phyloP scores from a whole-genome alignment of 768 basidiomycete species.

The Psilocybe sp. region DNA sequence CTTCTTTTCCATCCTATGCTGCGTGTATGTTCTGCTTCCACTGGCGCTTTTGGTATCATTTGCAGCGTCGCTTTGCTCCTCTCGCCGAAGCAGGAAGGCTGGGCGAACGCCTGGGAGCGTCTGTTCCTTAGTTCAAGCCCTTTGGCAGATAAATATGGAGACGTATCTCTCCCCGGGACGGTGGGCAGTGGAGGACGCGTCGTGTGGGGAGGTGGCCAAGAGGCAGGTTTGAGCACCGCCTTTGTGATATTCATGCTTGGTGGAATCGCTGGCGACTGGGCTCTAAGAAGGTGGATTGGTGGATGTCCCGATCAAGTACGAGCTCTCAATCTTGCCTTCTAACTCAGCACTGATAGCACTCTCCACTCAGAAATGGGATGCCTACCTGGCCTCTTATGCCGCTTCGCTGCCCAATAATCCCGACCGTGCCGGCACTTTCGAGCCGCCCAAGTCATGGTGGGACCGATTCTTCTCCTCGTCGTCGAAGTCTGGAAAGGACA shows the following conservation, averaged over 20 bases:
- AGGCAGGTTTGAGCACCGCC: conserved; percentile 58
- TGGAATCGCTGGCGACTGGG: conserved; percentile 54
- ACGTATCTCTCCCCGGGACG: neutral
- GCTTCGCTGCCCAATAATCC: conserved; percentile 50
- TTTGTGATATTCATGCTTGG: conserved; percentile 48
- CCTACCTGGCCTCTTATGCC: conserved; percentile 58
- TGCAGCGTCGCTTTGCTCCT: conserved; percentile 54
- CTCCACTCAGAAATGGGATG: conserved; percentile 60
- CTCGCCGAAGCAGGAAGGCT: conserved; percentile 37
- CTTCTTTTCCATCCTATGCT: conserved; percentile 43
- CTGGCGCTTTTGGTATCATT: conserved; percentile 56
- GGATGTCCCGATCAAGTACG: conserved; percentile 69
- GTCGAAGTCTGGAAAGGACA: conserved; percentile 18
- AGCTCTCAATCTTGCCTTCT: neutral
- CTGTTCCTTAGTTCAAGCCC: conserved; percentile 45
- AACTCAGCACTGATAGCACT: neutral
- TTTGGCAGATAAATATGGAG: conserved; percentile 17
- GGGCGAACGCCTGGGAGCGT: conserved; percentile 64
- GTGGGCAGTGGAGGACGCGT: neutral
- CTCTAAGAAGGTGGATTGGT: conserved; percentile 51
- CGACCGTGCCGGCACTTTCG: conserved; percentile 56
- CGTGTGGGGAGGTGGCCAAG: conserved; percentile 51
- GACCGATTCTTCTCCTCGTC: conserved; percentile 37
- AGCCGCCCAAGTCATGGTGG: conserved; percentile 53
- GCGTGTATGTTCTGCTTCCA: conserved; percentile 48